These are phyloP conservation scores for Yamadazyma blattariae DNA, from an alignment of 1,139 yeast species.

Conservation along the genomic window DNA sequence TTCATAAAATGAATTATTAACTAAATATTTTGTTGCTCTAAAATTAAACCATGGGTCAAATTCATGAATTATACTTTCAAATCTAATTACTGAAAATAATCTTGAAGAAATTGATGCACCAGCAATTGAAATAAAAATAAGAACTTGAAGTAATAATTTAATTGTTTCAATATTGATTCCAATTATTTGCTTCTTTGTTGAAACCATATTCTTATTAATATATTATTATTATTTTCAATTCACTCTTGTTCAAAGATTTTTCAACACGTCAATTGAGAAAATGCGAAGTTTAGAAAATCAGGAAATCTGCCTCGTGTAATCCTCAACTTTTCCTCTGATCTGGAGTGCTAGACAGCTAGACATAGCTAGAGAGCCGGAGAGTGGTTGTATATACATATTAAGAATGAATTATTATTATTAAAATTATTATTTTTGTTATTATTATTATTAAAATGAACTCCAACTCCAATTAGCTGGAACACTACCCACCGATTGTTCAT, in stretches of 20 bases:
- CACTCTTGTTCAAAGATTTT: background rate
- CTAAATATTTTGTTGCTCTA: slow-evolving; percentile 90
- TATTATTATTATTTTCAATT: too few relatives aligned
- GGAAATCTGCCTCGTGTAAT: too few relatives aligned
- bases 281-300: background rate
- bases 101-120: slow-evolving; percentile 93
- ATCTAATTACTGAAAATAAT: slow-evolving; percentile 74
- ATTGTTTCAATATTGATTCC: slow-evolving; percentile 41
- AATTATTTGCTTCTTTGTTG: slow-evolving; percentile 18
- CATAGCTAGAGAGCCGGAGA: too few relatives aligned
- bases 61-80: slow-evolving; percentile 96
- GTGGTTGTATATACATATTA: too few relatives aligned
- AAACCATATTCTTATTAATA: too few relatives aligned
- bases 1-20: slow-evolving; percentile 78
- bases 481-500: slow-evolving; percentile 22
- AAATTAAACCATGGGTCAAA: slow-evolving; percentile 99
- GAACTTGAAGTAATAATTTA: slow-evolving; percentile 53
- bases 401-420: too few relatives aligned
- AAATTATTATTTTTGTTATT: too few relatives aligned
- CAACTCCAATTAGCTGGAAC: slow-evolving; percentile 81
- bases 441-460: slow-evolving; percentile 63
- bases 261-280: slow-evolving; percentile 3
- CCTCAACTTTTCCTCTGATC: too few relatives aligned
- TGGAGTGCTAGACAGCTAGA: too few relatives aligned
- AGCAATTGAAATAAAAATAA: slow-evolving; percentile 69